Evolutionary conservation across 306 rosid genomes (phyloP), one percentile per base, ranked within the genome.

Genomic region (Vachellia pachyceras): DNA sequence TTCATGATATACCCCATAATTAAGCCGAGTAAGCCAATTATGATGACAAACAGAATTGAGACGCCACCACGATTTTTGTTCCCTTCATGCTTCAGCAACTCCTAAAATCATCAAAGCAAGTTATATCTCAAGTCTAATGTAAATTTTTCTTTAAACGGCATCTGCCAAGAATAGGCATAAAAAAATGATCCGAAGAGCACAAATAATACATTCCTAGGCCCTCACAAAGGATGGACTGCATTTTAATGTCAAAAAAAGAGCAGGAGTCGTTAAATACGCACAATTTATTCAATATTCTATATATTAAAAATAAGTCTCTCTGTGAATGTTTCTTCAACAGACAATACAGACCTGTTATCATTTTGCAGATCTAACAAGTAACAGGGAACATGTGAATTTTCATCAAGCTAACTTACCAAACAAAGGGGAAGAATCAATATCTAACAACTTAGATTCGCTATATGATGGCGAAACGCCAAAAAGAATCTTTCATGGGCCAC

Each of bases 1-100:
- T 87, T 94, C 90, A 91, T 63, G 83, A 93, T 73, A 82, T 88
- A 94, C 50, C 98, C 98, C 88, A 94, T 81, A 77, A 88, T 82
- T 75, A 89, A 33, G 87, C 97, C 97, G 60, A 94, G 52, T 69
- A 94, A 78, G 81, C 97, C 94, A 3, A 94, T 58, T 41, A 91
- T 68, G 83, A 89, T 45, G 80, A 91, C 91, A 10, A 89, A 7
- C 82, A 89, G 47, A 79, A 91, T 75, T 5, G 97, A 91, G 73
- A 89, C 80, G 12, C 99, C 97, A 41, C 95, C 91, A n/a, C 73
- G 77, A 70, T 29, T 93, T 89, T 86, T 91, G 80, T 80, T 81
- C 82, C 88, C 80, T 74, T 87, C 92, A 7, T 89, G 91, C 89
- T 81, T 93, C 92, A 95, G 87, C 61, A 91, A 88, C 49, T 93